phyloP scores from a whole-genome alignment of 805 yeast species.

The Saccharomycopsis lassenensis region DNA sequence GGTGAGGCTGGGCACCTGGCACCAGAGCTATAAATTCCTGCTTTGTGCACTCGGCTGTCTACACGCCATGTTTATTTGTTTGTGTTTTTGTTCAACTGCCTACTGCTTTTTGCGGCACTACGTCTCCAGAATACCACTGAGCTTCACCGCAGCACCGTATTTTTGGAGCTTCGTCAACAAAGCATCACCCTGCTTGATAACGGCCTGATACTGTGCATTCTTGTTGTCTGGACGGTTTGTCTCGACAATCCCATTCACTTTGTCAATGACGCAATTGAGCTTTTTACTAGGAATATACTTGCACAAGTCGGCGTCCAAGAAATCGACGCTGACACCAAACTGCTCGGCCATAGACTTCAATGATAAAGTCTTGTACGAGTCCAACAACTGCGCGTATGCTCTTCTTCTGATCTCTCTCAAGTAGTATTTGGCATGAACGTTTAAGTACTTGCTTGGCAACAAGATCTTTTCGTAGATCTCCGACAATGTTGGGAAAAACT shows the following conservation, averaged over 20 bases:
- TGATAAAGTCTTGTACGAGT: slow-evolving; percentile 85
- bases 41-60: no score
- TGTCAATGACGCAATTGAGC: slow-evolving; percentile 89
- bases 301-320: slow-evolving; percentile 78
- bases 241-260: slow-evolving; percentile 89
- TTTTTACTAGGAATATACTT: slow-evolving; percentile 88
- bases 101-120: no score
- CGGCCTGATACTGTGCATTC: slow-evolving; percentile 80
- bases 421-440: slow-evolving; percentile 72
- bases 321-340: slow-evolving; percentile 81
- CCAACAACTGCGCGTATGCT: slow-evolving; percentile 88
- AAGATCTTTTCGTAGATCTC: slow-evolving; percentile 68
- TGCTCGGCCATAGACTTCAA: slow-evolving; percentile 88
- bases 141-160: slow-evolving; percentile 93
- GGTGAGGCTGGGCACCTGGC: no score
- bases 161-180: slow-evolving; percentile 90
- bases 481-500: slow-evolving; percentile 66
- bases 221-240: slow-evolving; percentile 96
- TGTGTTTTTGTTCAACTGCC: no score
- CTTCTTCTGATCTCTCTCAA: slow-evolving; percentile 89
- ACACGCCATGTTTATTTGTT: no score
- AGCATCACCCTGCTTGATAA: slow-evolving; percentile 87
- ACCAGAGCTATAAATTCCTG: no score
- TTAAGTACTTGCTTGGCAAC: slow-evolving; percentile 52
- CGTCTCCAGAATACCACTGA: slow-evolving; percentile 90